Percentiles rank a stretch among this genome's conserved stretches.
Evolutionary conservation across 73 alveolate genomes (phyloP).

Genomic region (Tetrahymena thermophila): DNA sequence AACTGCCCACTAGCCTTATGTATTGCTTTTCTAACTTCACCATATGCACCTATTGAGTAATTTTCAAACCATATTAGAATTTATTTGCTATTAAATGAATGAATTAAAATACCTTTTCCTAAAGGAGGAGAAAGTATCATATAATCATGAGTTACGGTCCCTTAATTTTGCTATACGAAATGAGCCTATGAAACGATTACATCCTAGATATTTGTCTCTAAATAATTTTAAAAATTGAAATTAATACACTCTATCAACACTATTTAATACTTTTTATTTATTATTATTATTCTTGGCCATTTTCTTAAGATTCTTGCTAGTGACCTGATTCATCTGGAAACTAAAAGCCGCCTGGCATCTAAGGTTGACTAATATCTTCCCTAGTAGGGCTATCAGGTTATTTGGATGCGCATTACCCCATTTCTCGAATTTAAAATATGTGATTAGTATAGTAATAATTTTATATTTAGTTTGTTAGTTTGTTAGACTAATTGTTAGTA

Average conservation of each 20-base stretch:
- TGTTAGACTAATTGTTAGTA: too few species aligned
- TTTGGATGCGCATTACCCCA: neutral
- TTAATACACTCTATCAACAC: too few species aligned
- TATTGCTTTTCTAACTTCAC: slow-evolving; percentile 21
- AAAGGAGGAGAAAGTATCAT: slow-evolving; percentile 12
- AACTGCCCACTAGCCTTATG: slow-evolving; percentile 14
- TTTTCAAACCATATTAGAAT: neutral
- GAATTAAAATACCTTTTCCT: slow-evolving; percentile 17
- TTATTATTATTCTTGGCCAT: neutral
- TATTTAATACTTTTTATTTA: neutral
- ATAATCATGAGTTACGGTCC: slow-evolving; percentile 20
- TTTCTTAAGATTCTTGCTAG: neutral
- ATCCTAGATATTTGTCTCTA: neutral
- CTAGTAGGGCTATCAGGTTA: neutral
- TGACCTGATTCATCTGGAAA: neutral
- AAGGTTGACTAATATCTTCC: neutral
- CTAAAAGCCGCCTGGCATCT: neutral
- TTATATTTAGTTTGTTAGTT: neutral
- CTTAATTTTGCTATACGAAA: slow-evolving; percentile 11
- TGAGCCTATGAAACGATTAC: neutral
- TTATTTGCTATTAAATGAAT: neutral
- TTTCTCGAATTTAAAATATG: neutral
- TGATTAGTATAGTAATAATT: neutral
- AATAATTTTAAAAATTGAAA: neutral
- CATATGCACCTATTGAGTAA: slow-evolving; percentile 1